Conservation (phyloP, 306 rosid genomes). For the Casuarina cunninghamiana region DNA sequence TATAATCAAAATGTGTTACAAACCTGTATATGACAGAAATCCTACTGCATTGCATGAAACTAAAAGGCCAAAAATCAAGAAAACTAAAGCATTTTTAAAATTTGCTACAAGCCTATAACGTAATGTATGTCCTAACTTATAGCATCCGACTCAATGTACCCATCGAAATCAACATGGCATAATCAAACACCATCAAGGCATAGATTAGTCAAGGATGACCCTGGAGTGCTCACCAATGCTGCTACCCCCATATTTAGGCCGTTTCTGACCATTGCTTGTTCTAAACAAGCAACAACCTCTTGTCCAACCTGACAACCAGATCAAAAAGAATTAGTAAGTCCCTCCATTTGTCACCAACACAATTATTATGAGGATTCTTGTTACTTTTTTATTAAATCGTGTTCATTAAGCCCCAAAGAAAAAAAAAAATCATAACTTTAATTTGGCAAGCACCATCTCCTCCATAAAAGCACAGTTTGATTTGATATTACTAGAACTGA, state of each 20-base stretch:
- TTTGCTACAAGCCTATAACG: neutral
- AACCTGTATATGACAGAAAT: neutral
- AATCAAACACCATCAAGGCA: neutral
- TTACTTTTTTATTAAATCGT: neutral
- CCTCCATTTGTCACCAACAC: neutral
- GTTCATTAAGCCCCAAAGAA: neutral
- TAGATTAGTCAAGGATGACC: neutral
- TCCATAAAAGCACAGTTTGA: neutral
- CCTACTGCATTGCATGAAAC: no score
- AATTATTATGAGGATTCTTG: neutral
- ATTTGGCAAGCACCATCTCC: neutral
- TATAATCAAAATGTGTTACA: neutral
- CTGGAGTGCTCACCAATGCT: constrained; percentile 62
- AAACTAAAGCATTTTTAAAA: neutral
- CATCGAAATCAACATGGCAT: neutral
- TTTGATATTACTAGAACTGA: constrained; percentile 7
- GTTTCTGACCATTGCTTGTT: constrained; percentile 61
- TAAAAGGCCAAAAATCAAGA: neutral
- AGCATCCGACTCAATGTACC: neutral
- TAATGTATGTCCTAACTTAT: neutral
- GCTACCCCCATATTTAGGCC: constrained; percentile 76
- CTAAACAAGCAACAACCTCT: constrained; percentile 74
- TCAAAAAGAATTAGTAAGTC: neutral
- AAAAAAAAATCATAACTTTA: neutral
- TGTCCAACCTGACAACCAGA: constrained; percentile 68